Conservation (phyloP, 257 asterid genomes). For the Mentha longifolia region DNA sequence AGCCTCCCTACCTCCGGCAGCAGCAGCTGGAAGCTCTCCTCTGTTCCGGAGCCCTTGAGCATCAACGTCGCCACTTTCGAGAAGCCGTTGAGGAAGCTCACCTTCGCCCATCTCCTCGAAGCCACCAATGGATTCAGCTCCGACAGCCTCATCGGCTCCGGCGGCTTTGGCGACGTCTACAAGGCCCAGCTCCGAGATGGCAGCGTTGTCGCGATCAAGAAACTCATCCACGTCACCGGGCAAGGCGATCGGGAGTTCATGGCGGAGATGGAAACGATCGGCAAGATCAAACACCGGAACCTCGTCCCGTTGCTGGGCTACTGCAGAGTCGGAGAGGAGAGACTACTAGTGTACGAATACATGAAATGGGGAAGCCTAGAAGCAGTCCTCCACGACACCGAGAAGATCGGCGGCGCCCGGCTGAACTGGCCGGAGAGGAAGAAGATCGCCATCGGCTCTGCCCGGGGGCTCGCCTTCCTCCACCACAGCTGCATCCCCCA, state of each 20-base stretch:
- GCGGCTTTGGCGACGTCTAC: constrained; percentile 97
- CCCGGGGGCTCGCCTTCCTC: constrained; percentile 89
- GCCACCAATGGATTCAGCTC: constrained; percentile 93
- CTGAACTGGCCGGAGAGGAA: constrained; percentile 82
- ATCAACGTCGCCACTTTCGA: constrained; percentile 90
- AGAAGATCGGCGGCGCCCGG: constrained; percentile 34
- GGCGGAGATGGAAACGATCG: constrained; percentile 99
- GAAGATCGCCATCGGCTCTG: constrained; percentile 84
- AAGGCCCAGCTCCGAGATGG: constrained; percentile 83
- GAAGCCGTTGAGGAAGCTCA: constrained; percentile 85
- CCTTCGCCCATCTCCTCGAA: constrained; percentile 82
- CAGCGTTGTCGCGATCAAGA: constrained; percentile 82
- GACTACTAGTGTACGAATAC: constrained; percentile 89
- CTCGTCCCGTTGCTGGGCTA: constrained; percentile 88
- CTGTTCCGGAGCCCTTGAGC: constrained; percentile 90
- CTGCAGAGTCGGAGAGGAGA: constrained; percentile 86
- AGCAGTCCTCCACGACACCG: constrained; percentile 68
- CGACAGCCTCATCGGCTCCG: constrained; percentile 85
- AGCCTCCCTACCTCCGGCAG: constrained; percentile 93
- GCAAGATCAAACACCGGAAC: constrained; percentile 88
- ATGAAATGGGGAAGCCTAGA: constrained; percentile 96
- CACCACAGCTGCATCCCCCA: constrained; percentile 98
- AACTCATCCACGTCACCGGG: constrained; percentile 76
- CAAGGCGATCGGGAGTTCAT: constrained; percentile 96
- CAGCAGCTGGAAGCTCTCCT: constrained; percentile 86